Conservation (phyloP, 83 land plant species). For the Larix sibirica region DNA sequence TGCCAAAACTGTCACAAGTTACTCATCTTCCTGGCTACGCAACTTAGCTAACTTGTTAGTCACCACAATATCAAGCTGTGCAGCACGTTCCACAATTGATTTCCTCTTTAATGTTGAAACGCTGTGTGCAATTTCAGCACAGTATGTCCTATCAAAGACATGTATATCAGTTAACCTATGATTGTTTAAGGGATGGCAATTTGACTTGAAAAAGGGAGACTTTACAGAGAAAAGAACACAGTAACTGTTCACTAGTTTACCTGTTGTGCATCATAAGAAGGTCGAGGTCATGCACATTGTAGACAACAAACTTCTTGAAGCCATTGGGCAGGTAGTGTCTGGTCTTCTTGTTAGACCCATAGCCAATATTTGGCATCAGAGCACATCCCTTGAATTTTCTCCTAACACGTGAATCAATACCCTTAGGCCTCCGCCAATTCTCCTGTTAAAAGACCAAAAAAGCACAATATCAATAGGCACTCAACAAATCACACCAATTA, state of each 20-base stretch:
- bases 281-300: conserved; percentile 49
- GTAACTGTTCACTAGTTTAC: not conserved
- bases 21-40: conserved; percentile 55
- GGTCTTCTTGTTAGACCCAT: conserved; percentile 67
- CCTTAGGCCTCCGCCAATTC: conserved; percentile 67
- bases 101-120: conserved; percentile 53
- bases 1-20: conserved; percentile 10
- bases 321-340: conserved; percentile 51
- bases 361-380: conserved; percentile 65
- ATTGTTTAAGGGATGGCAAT: too few species aligned
- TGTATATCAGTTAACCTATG: not conserved
- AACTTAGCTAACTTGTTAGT: conserved; percentile 43
- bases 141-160: conserved; percentile 26
- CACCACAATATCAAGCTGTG: conserved; percentile 35
- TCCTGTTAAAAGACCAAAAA: conserved; percentile 19
- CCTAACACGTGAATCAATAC: conserved; percentile 61
- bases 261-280: conserved; percentile 61
- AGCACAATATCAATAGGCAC: too few species aligned
- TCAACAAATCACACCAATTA: too few species aligned
- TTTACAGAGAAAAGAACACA: not conserved
- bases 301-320: conserved; percentile 50
- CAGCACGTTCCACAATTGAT: conserved; percentile 48
- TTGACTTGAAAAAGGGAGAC: too few species aligned
- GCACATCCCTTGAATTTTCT: conserved; percentile 59
- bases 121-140: conserved; percentile 56